phyloP scores from a whole-genome alignment of 2,329 filamentous ascomycete genomes.

The Sporothrix variecibatus region DNA sequence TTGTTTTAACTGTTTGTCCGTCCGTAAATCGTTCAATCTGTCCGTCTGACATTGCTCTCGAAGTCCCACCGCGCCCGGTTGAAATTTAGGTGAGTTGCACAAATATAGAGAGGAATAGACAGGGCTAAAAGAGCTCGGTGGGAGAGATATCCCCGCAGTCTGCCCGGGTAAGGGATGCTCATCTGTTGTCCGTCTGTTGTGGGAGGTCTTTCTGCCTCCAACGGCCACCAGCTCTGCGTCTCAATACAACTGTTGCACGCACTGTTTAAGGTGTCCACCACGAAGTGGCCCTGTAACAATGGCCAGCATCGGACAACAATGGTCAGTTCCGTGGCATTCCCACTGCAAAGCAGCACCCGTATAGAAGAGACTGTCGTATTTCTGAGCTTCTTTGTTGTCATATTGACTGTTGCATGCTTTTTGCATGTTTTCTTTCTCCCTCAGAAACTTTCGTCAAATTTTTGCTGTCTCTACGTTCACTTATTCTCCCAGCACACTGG shows the following conservation, averaged over 20 bases:
- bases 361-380: not conserved
- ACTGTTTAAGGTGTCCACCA: not conserved
- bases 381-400: not conserved
- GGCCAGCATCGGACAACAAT: not conserved
- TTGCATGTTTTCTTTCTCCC: not conserved
- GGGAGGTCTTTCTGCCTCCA: not conserved
- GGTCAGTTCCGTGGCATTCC: not conserved
- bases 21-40: not conserved
- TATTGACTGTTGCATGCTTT: not conserved
- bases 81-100: not conserved
- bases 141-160: slow-evolving; percentile 1
- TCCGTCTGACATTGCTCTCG: not conserved
- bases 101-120: not conserved
- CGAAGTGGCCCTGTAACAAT: not conserved
- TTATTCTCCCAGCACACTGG: not conserved
- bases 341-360: not conserved
- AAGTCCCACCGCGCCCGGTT: not conserved
- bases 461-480: not conserved
- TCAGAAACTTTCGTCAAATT: not conserved
- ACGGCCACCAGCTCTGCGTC: not conserved
- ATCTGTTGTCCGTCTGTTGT: not conserved
- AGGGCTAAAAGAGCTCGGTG: not conserved
- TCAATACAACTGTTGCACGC: not conserved
- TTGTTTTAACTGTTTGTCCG: not conserved
- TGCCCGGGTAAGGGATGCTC: not conserved